Evolutionary conservation across 2,329 filamentous ascomycete species (phyloP), one percentile per base, ranked within the genome.

Genomic region (Sporothrix euskadiensis): DNA sequence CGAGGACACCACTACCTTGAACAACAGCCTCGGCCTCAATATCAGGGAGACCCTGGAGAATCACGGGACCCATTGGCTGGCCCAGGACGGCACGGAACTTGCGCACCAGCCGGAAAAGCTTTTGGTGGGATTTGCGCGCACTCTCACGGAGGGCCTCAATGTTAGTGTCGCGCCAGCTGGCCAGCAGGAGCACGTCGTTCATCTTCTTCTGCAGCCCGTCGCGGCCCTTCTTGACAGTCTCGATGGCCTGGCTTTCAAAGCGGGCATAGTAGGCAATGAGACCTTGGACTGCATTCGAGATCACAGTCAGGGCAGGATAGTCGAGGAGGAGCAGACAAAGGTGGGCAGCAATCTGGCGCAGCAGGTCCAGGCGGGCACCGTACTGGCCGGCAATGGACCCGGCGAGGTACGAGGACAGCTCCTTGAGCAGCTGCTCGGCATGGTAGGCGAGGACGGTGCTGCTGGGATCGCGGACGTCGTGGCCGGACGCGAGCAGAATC

Each of bases 121-220:
- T 98, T 78, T 92, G 89, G 79, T 99, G 96, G 26, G 94, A 98
- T 74, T 91, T 91, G 78, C 92, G 91, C 0, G 96, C 94, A 81
- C 95, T 98, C 79, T 98, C 94, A 76, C 91, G 89, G 19, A 99
- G 84, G 0, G 94, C 93, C 66, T 91, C 91, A 75, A 99, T 97
- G 78, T 98, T 99, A 30, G 93, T 97, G 78, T 99, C 96, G 81
- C 97, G 98, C 97, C 97, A 99, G 81, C 94, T 98, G 8, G 94
- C 94, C 78, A 99, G 85, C 71, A 97, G 89, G 19, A 99, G 88
- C n/a, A 98, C 90, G 77, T 98, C 93, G 80, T 92, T 95, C 87
- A 98, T 93, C 73, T 94, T 90, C 82, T 94, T 97, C 80, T 98
- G 95, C n/a, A 98, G 86, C 0, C 87, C 85, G 7, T 86, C 84